Evolutionary conservation across 1,284 basidiomycete species (phyloP).

Genomic region (Neonothopanus nambi): DNA sequence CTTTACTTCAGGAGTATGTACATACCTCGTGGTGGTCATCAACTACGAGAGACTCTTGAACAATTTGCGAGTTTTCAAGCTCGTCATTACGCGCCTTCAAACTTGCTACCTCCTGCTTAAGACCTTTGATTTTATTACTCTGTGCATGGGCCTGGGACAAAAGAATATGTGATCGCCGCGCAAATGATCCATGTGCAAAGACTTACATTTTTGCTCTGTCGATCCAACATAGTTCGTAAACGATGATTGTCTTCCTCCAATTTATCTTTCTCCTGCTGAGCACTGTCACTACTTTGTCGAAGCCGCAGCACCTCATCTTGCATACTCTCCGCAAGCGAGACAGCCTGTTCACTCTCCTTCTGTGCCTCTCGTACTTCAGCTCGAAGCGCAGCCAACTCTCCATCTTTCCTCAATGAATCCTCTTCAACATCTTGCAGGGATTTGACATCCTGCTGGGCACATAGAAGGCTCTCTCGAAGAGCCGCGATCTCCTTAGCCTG

Average conservation of each 20-base stretch:
- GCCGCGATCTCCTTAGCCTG: slow-evolving; percentile 2
- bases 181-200: background rate
- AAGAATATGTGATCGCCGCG: background rate
- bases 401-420: slow-evolving; percentile 13
- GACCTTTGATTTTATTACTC: slow-evolving; percentile 5
- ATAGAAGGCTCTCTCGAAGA: background rate
- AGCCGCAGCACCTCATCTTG: slow-evolving; percentile 13
- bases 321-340: slow-evolving; percentile 7
- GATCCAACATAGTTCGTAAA: slow-evolving; percentile 17
- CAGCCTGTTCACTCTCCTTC: slow-evolving; percentile 7
- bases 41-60: background rate
- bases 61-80: slow-evolving; percentile 2
- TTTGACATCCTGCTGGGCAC: background rate
- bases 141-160: slow-evolving; percentile 10
- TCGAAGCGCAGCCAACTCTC: slow-evolving; percentile 10
- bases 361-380: slow-evolving; percentile 13
- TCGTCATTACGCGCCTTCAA: slow-evolving; percentile 4
- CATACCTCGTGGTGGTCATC: background rate
- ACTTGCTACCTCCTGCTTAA: slow-evolving; percentile 3
- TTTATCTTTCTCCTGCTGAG: background rate
- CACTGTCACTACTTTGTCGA: background rate
- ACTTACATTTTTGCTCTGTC: slow-evolving; percentile 17
- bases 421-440: slow-evolving; percentile 15
- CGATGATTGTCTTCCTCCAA: slow-evolving; percentile 2
- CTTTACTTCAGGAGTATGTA: background rate